These are phyloP conservation scores for Sporobolomyces roseus DNA, from an alignment of 768 basidiomycete genomes.

Conservation along the genomic window DNA sequence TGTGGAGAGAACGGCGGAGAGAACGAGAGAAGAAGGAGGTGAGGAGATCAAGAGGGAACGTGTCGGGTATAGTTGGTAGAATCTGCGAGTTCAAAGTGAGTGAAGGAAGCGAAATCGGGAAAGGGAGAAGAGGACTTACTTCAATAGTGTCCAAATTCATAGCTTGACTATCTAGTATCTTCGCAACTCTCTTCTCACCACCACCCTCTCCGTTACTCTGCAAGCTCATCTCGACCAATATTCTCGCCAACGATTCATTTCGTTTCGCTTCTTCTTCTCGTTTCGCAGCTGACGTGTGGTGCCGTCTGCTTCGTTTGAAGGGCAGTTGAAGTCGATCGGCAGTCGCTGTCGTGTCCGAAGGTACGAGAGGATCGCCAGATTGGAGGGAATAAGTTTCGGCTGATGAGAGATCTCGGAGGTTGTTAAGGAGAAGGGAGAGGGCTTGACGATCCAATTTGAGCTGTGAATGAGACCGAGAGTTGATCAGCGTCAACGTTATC, in stretches of 20 bases:
- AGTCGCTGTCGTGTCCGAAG: background rate
- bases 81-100: background rate
- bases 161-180: slow-evolving; percentile 30
- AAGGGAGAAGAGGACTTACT: slow-evolving; percentile 1
- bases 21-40: slow-evolving; percentile 18
- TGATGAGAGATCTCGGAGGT: slow-evolving; percentile 25
- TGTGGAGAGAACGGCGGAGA: slow-evolving; percentile 25
- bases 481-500: background rate
- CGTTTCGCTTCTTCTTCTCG: slow-evolving; percentile 7
- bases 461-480: background rate
- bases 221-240: slow-evolving; percentile 37
- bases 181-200: slow-evolving; percentile 4
- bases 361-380: slow-evolving; percentile 23
- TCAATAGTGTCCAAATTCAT: slow-evolving; percentile 26
- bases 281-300: background rate
- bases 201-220: background rate
- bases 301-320: background rate
- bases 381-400: slow-evolving; percentile 35
- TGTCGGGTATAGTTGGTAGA: slow-evolving; percentile 3
- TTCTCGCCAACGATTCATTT: slow-evolving; percentile 15
- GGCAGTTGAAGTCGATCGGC: slow-evolving; percentile 11
- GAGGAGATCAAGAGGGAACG: slow-evolving; percentile 11
- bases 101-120: background rate
- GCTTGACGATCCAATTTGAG: slow-evolving; percentile 37
- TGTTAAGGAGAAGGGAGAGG: slow-evolving; percentile 29